phyloP scores from a whole-genome alignment of 2,329 filamentous ascomycete genomes.

The Ophiosphaerella narmari region DNA sequence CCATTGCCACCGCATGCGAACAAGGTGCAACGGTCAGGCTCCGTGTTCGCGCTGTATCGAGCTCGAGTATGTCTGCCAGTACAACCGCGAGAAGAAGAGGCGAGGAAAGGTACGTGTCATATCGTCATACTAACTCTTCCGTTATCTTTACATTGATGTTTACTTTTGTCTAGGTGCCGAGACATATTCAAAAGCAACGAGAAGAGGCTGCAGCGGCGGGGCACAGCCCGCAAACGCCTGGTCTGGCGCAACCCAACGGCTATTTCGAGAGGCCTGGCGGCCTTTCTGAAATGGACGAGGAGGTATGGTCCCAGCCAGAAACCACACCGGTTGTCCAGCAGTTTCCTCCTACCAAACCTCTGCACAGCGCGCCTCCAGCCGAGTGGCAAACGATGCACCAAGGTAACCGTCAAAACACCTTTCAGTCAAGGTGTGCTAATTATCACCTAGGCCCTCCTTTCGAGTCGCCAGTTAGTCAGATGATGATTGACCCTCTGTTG shows the following conservation, averaged over 20 bases:
- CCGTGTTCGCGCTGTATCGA: constrained; percentile 85
- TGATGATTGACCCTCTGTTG: constrained; percentile 45
- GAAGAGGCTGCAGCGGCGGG: constrained; percentile 39
- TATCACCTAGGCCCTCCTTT: constrained; percentile 27
- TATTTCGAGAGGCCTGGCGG: constrained; percentile 34
- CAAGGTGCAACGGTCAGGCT: constrained; percentile 89
- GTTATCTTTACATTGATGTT: constrained; percentile 5
- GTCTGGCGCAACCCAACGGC: constrained; percentile 26
- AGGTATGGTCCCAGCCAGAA: constrained; percentile 43
- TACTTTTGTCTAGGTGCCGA: constrained; percentile 35
- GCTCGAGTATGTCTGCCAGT: constrained; percentile 86
- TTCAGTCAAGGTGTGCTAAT: not conserved
- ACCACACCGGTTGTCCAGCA: constrained; percentile 42
- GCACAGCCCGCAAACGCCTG: constrained; percentile 32
- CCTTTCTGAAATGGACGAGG: constrained; percentile 43
- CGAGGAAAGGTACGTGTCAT: constrained; percentile 81
- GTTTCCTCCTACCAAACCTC: constrained; percentile 30
- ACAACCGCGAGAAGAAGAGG: constrained; percentile 90
- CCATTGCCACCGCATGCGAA: constrained; percentile 92
- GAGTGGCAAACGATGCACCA: constrained; percentile 38
- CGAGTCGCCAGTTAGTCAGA: constrained; percentile 38
- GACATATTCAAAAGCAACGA: constrained; percentile 45
- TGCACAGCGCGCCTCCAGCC: constrained; percentile 31
- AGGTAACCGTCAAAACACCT: constrained; percentile 18
- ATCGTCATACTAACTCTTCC: constrained; percentile 1